Evolutionary conservation across 2,329 filamentous ascomycete species (phyloP), one percentile per base, ranked within the genome.

Genomic region (Mollisiaceae sp.): DNA sequence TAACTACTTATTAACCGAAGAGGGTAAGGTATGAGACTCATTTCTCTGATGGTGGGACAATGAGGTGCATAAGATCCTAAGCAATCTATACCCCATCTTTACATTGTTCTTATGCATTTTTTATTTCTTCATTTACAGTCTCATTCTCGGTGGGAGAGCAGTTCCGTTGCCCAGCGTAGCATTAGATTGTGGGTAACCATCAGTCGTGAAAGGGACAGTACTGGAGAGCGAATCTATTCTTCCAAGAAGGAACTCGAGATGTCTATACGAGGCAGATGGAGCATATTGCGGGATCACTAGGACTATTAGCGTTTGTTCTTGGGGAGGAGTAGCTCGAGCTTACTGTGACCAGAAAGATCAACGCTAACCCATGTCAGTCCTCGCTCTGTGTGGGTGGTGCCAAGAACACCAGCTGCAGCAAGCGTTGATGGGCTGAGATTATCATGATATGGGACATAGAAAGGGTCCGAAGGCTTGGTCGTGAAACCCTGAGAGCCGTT

Each of bases 201-300:
- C 70, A 0, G 73, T 75, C 0, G 73, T 70, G 57, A 85, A 83
- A 0, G 80, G 73, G 15, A 61, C 73, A 1, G 75, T 79, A 14
- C 78, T 77, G 12, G 73, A 79, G 69, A 92, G 73, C 66, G 81
- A 85, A 5, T 85, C 79, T 11, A 93, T 86, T 45, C 91, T 81
- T 0, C 92, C 92, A 1, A 96, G 81, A 71, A 95, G 76, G 72
- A 91, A 90, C 81, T 95, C 91, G 22, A 95, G 75, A 65, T 92
- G 89, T 39, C 91, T 81, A 74, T 91, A 92, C 0, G 89, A 84
- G 0, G 88, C 89, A 15, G 82, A 84, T 0, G 91, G 89, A 20
- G 87, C 85, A 73, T 91, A 93, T 76, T 91, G 86, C 0, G 88
- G 86, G 6, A 79, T 77, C 59, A 62, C 43, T 62, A n/a, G n/a